phyloP scores from a whole-genome alignment of 2,329 filamentous ascomycete genomes.

The Scytalidium sp. region DNA sequence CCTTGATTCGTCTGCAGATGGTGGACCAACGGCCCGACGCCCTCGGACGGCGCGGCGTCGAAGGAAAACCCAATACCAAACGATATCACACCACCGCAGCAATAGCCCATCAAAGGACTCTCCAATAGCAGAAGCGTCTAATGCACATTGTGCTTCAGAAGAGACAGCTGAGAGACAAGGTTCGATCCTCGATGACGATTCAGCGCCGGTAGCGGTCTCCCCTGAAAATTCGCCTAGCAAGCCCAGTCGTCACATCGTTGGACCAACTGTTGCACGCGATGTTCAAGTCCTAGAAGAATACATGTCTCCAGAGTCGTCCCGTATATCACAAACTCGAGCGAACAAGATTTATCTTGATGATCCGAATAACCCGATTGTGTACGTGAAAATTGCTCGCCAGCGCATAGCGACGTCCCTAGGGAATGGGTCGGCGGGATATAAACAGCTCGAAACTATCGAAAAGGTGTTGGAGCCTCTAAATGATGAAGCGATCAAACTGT shows the following conservation, averaged over 20 bases:
- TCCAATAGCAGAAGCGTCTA: not conserved
- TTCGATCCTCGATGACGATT: slow-evolving; percentile 1
- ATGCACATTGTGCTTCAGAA: slow-evolving; percentile 3
- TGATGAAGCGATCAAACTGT: slow-evolving; percentile 48
- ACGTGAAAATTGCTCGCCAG: slow-evolving; percentile 20
- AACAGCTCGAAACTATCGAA: slow-evolving; percentile 52
- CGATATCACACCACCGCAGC: not conserved
- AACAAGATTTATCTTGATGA: slow-evolving; percentile 43
- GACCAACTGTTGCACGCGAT: slow-evolving; percentile 57
- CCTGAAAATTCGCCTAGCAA: slow-evolving; percentile 28
- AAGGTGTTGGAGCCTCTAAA: slow-evolving; percentile 55
- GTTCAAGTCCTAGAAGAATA: slow-evolving; percentile 60
- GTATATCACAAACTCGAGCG: slow-evolving; percentile 30
- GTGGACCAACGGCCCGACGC: not conserved
- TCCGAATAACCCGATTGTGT: slow-evolving; percentile 40
- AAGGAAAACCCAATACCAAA: not conserved
- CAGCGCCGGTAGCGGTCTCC: slow-evolving; percentile 27
- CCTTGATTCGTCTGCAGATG: not conserved
- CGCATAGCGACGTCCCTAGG: slow-evolving; percentile 33
- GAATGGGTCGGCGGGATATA: slow-evolving; percentile 38
- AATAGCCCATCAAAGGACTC: not conserved
- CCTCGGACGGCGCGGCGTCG: slow-evolving; percentile 6
- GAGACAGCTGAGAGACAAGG: not conserved
- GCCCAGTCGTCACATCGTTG: slow-evolving; percentile 48
- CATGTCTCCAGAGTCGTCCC: slow-evolving; percentile 38